Percentiles rank a stretch among this genome's conserved stretches.
Conservation (phyloP, 169 alveolate species). For the Amoebophrya sp. region DNA sequence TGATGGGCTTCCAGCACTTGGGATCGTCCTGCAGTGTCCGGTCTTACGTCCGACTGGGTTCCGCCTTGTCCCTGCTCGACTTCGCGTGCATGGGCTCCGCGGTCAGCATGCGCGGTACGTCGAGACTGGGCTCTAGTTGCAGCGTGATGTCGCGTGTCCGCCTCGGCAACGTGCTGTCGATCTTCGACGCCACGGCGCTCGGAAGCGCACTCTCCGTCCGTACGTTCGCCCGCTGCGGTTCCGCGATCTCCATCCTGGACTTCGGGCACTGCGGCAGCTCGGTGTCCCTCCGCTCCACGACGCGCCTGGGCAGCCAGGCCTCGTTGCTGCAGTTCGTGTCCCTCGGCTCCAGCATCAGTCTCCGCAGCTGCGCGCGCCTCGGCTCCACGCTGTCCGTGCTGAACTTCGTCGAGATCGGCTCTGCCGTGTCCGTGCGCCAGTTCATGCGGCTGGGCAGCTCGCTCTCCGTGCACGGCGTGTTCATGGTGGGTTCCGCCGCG, state of each 20-base stretch:
- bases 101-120: neutral
- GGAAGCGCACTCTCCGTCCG: neutral
- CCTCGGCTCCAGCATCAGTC: neutral
- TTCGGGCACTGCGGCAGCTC: neutral
- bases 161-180: neutral
- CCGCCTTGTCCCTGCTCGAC: neutral
- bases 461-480: conserved; percentile 2
- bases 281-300: neutral
- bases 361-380: neutral
- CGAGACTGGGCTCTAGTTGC: neutral
- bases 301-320: neutral
- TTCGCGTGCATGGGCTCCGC: neutral
- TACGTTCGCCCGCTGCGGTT: neutral
- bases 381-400: conserved; percentile 6
- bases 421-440: too few species aligned
- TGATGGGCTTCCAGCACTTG: neutral
- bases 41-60: conserved; percentile 1
- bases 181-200: neutral
- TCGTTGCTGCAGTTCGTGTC: neutral
- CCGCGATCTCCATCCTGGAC: neutral
- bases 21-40: neutral
- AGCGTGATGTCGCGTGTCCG: neutral
- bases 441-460: neutral
- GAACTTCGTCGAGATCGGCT: neutral
- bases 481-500: neutral